Base-by-base conservation (phyloP, 2,329 filamentous ascomycete genomes). In the Rhynchosporium secalis region DNA sequence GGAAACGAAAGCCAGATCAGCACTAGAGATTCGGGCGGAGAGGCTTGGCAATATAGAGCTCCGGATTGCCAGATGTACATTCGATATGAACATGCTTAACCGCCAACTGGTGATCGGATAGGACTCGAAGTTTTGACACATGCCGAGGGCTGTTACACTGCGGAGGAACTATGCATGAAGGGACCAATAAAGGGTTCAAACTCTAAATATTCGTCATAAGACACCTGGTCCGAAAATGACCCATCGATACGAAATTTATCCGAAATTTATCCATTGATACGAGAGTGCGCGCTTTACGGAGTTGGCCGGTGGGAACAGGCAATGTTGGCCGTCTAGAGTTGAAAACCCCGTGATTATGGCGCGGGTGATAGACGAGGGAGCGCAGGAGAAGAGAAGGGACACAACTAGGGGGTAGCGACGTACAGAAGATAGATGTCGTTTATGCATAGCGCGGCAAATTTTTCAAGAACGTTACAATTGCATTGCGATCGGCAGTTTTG, bases 381-480 rank as follows among this genome's bases (percentile, higher is more conserved):
- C 26, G 26, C 38, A 46, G 13, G 20, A 46, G n/a, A 3, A 46
- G 43, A 46, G 15, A 28, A n/a, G 40, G 9, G 28, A 45, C 5
- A 13, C 13, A 45, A 45, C 28, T 12, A 26, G 31, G 26, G 7
- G 54, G 38, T 4, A 2, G 8, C 6, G 28, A 54, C 36, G 40
- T 20, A 52, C 49, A 33, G 20, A 28, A 41, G 10, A 15, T 5
- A 41, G 51, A 41, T 13, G n/a, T 26, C 8, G 12, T 58, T 58
- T 46, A 55, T 56, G 61, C 58, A 63, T 61, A 63, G 61, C 60
- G 52, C 36, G 40, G 49, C 26, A 46, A 43, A 58, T 48, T 45
- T 15, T 28, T 56, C 51, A 47, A 4, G 28, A 7, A 15, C 10
- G 54, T 31, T 58, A 57, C 8, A 33, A 52, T 26, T 58, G 52